These are phyloP conservation scores for Raphanus hybrid DNA, from an alignment of 441 rosid genomes.

Conservation along the genomic window DNA sequence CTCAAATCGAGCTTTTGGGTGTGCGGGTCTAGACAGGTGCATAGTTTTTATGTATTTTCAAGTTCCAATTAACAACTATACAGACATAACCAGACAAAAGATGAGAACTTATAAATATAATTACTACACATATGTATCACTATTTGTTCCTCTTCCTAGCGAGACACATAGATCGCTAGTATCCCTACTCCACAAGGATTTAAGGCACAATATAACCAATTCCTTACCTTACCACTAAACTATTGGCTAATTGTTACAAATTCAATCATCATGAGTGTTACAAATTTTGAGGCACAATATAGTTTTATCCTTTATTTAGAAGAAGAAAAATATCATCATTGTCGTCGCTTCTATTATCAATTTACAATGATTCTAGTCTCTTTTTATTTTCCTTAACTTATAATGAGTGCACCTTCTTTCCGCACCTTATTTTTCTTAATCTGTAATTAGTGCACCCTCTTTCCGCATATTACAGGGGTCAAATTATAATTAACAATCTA, in stretches of 20 bases:
- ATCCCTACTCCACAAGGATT: too few species aligned
- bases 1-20: not conserved
- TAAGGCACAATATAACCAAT: too few species aligned
- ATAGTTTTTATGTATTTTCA: conserved; percentile 26
- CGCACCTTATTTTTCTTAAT: not conserved
- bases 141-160: too few species aligned
- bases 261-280: too few species aligned
- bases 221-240: too few species aligned
- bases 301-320: conserved; percentile 1
- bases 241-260: too few species aligned
- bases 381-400: not conserved
- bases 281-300: too few species aligned
- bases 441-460: conserved; percentile 16
- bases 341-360: conserved; percentile 31
- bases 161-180: too few species aligned
- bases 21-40: conserved; percentile 17
- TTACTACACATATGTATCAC: too few species aligned
- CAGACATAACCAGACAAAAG: too few species aligned
- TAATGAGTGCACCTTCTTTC: conserved; percentile 5
- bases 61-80: not conserved
- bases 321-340: conserved; percentile 27
- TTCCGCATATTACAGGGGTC: conserved; percentile 39
- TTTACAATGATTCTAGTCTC: conserved; percentile 14
- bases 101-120: too few species aligned
- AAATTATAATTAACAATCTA: conserved; percentile 24